Base-by-base conservation (phyloP, 805 yeast species). In the Sporopachydermia quercuum region DNA sequence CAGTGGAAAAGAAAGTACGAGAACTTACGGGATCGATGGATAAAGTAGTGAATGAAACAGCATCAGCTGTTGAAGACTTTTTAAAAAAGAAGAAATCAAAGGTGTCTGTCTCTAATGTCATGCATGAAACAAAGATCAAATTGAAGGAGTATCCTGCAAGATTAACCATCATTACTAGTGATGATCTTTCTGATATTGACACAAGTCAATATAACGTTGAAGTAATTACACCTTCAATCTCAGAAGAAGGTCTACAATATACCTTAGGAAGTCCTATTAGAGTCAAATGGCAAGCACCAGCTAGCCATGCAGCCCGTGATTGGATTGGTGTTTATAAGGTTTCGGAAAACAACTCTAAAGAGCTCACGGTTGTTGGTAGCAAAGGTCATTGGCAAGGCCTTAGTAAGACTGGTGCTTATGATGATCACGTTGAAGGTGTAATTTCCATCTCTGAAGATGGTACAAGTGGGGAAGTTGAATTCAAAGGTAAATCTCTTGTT, bases 301-400 rank as follows among this genome's bases (percentile, higher is more conserved):
- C 57, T 2, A 43, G 50, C 16, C 74, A 70, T 45, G 58, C 71
- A 14, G 42, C 57, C 0, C 65, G 62, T 35, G 87, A 80, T 52
- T 82, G 94, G 94, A 68, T 82, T 46, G 93, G 91, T 1, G 56
- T 82, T 19, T 82, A 82, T 57, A 70, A 71, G 40, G 68, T 78
- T 5, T 59, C 71, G 17, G 79, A 71, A 44, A 74, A 82, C 14
- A 68, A 75, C 3, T 61, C 62, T 27, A 64, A 74, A 40, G 65
- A 65, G 35, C 65, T 62, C 18, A 80, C 91, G 0, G 57, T 66
- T 30, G 58, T 74, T n/a, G 63, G 81, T 8, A 76, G 86, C 5
- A 56, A 66, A 33, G 80, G 80, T 6, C 74, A 78, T 45, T 81
- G 89, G 89, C 49, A 62, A 23, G 74, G 73, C 41, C 54, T 67